A percentile compares a stretch with the other conserved stretches of the same genome.
phyloP scores from a whole-genome alignment of 108 stramenopile species.

The Schizochytrium sp. region DNA sequence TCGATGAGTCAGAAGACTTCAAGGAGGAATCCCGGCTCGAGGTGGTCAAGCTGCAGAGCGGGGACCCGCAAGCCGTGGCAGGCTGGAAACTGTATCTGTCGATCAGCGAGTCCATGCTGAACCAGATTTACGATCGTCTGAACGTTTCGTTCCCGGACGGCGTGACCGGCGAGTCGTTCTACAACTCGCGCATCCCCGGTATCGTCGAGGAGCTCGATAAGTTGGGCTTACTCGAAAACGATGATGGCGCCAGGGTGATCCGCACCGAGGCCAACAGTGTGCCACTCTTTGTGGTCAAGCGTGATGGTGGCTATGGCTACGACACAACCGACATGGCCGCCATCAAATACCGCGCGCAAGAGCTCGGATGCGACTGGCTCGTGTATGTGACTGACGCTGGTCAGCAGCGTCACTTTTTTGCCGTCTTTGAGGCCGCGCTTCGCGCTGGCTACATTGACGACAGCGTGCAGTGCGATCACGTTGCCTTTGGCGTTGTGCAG shows the following conservation, averaged over 20 bases:
- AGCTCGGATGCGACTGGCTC: conserved; percentile 68
- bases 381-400: conserved; percentile 94
- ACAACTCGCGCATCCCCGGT: conserved; percentile 90
- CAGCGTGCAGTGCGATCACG: conserved; percentile 68
- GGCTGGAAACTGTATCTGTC: conserved; percentile 92
- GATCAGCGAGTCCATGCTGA: conserved; percentile 80
- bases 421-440: conserved; percentile 82
- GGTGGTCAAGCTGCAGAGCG: conserved; percentile 91
- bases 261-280: conserved; percentile 66
- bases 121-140: conserved; percentile 91
- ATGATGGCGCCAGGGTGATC: conserved; percentile 86
- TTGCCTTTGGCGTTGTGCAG: conserved; percentile 94
- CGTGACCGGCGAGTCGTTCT: conserved; percentile 87
- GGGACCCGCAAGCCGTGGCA: conserved; percentile 69
- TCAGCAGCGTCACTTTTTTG: conserved; percentile 87
- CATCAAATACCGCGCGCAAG: conserved; percentile 75
- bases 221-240: conserved; percentile 54
- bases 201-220: conserved; percentile 77
- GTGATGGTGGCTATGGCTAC: conserved; percentile 97
- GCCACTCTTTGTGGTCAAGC: conserved; percentile 94
- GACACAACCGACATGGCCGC: conserved; percentile 99
- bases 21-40: conserved; percentile 81
- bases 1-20: conserved; percentile 77
- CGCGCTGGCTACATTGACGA: conserved; percentile 79
- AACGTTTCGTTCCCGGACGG: conserved; percentile 76